A percentile compares a stretch with the other conserved stretches of the same genome.
Evolutionary conservation across 129 eudicot species (phyloP).

Genomic region (Pseudognaphalium luteoalbum): DNA sequence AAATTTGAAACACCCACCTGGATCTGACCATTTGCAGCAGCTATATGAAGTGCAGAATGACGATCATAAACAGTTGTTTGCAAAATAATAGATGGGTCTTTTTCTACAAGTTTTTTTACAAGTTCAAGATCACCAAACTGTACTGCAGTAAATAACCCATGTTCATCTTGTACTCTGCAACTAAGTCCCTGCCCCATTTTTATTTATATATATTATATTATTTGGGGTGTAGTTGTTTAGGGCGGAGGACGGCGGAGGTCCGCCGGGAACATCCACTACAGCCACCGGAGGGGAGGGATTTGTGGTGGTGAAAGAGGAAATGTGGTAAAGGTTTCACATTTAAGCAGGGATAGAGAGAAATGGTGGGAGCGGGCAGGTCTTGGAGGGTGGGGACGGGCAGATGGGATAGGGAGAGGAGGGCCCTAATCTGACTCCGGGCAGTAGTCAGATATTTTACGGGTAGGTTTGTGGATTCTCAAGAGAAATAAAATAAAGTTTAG

Average conservation of each 20-base stretch:
- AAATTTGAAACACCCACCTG: constrained; percentile 49
- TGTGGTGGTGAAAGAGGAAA: constrained; percentile 27
- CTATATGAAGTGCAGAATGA: constrained; percentile 69
- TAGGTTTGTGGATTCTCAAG: constrained; percentile 31
- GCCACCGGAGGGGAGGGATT: constrained; percentile 29
- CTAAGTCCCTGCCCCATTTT: constrained; percentile 77
- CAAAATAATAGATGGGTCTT: constrained; percentile 46
- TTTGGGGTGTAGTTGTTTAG: not conserved
- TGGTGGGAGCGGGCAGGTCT: constrained; percentile 31
- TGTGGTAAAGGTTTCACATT: constrained; percentile 36
- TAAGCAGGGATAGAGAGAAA: constrained; percentile 21
- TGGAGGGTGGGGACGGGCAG: constrained; percentile 15
- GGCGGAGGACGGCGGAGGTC: constrained; percentile 15
- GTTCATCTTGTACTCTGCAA: constrained; percentile 49
- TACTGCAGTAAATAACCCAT: constrained; percentile 59
- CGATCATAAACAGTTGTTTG: constrained; percentile 43
- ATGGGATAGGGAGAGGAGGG: constrained; percentile 12
- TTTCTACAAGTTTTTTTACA: constrained; percentile 42
- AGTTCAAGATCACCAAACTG: constrained; percentile 59
- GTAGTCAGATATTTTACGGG: constrained; percentile 61
- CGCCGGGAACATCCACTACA: constrained; percentile 40
- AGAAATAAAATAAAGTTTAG: not conserved
- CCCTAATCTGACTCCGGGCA: constrained; percentile 41
- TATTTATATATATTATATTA: not conserved
- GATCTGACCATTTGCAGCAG: constrained; percentile 87